Conservation (phyloP, 768 basidiomycete genomes). For the Boletales sp. region DNA sequence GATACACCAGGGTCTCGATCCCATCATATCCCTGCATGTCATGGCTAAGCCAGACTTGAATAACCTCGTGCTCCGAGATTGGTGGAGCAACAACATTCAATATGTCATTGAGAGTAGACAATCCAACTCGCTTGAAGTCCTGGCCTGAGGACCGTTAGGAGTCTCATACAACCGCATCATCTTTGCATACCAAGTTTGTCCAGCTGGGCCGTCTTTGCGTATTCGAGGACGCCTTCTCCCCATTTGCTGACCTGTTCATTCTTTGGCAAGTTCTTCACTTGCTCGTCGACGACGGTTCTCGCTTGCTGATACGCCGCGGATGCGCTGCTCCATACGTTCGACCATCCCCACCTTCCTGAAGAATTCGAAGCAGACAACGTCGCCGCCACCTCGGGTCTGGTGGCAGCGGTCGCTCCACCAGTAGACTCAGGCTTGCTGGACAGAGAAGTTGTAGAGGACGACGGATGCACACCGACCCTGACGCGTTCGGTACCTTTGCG, state of each 20-base stretch:
- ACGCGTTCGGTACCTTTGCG: conserved; percentile 78
- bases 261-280: conserved; percentile 82
- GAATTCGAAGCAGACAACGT: conserved; percentile 7
- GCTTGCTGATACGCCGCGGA: conserved; percentile 87
- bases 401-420: conserved; percentile 17
- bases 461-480: conserved; percentile 49
- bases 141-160: conserved; percentile 51
- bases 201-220: conserved; percentile 85
- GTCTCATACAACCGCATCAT: conserved; percentile 5
- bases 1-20: conserved; percentile 90
- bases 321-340: conserved; percentile 85
- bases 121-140: conserved; percentile 83
- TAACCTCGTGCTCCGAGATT: conserved; percentile 97
- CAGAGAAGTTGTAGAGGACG: conserved; percentile 44
- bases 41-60: conserved; percentile 92
- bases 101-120: conserved; percentile 87
- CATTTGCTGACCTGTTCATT: conserved; percentile 87
- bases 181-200: conserved; percentile 77
- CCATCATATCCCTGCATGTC: conserved; percentile 98
- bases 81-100: conserved; percentile 97
- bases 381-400: conserved; percentile 17
- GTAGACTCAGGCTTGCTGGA: conserved; percentile 29
- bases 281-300: conserved; percentile 84
- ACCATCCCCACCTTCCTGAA: conserved; percentile 70
- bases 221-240: conserved; percentile 81